Evolutionary conservation across 306 rosid species (phyloP), one percentile per base, ranked within the genome.

Genomic region (Dalbergia cultrata): DNA sequence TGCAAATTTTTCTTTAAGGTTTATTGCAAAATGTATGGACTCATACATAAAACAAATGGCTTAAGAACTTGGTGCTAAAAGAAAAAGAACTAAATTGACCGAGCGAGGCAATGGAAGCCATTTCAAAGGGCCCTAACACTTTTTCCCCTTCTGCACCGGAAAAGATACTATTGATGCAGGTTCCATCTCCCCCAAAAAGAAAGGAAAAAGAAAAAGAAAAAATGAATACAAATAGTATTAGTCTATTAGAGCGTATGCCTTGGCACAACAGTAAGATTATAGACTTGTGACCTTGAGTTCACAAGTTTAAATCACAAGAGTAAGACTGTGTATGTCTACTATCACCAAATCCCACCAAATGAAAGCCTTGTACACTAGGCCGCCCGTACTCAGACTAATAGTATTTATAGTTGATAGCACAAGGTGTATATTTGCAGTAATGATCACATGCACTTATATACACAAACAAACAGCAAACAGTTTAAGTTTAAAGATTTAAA

Each of bases 21-120:
- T 21, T 52, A 19, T 50, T 37, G 62, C 56, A 81, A 49, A 81
- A 11, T 39, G 7, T 39, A 65, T 73, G 35, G 53, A 73, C 13
- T 39, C 5, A 17, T 19, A 34, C 16, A 41, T 22, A 17, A 65
- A 62, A 62, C 7, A 50, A 76, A 19, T n/a, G 50, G 31, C 79
- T 52, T 63, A 43, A 26, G 52, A 79, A 69, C 14, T 59, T 37
- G 13, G 17, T 12, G 14, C 13, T 65, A 31, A 16, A 49, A 17
- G 13, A 22, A 54, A 67, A 77, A 31, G 52, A 64, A 64, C n/a
- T 73, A 66, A 74, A 54, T 65, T 73, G 69, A 56, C 80, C 54
- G 5, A 64, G 50, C 17, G 34, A 64, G 13, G 31, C 31, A 26
- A 26, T 26, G 31, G 31, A 26, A 26, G 31, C 31, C 31, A 65